Evolutionary conservation across 495 filamentous ascomycete species (phyloP).

Genomic region (Talaromyces wortmannii): DNA sequence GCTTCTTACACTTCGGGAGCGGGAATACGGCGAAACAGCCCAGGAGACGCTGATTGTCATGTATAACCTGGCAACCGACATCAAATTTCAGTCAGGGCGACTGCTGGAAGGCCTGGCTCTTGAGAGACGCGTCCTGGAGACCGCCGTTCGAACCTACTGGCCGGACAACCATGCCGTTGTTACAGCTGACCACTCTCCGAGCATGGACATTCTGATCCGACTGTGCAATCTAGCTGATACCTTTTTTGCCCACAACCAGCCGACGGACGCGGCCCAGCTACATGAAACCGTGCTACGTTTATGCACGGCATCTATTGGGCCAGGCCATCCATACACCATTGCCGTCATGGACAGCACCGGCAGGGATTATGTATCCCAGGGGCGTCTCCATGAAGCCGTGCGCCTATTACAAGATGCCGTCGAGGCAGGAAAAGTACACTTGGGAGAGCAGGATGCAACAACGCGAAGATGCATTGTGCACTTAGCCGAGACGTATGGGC

Average conservation of each 20-base stretch:
- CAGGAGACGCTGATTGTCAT: constrained; percentile 7
- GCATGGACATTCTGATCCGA: not conserved
- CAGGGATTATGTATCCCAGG: constrained; percentile 3
- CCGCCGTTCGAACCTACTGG: constrained; percentile 1
- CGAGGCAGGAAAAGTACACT: constrained; percentile 2
- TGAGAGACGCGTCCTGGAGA: not conserved
- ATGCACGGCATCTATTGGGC: constrained; percentile 4
- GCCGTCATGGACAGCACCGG: constrained; percentile 4
- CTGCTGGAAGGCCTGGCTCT: constrained; percentile 2
- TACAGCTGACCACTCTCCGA: constrained; percentile 1
- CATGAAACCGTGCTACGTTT: constrained; percentile 2
- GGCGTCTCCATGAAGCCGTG: constrained; percentile 4
- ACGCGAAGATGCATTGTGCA: constrained; percentile 1
- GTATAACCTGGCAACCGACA: not conserved
- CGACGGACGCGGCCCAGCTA: not conserved
- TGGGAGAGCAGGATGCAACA: constrained; percentile 6
- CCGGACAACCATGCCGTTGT: not conserved
- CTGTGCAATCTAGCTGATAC: not conserved
- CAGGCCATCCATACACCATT: constrained; percentile 5
- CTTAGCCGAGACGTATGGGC: constrained; percentile 3
- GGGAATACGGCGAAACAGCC: not conserved
- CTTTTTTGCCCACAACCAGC: constrained; percentile 1
- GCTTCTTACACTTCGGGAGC: not conserved
- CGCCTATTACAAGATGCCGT: constrained; percentile 7
- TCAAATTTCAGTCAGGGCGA: constrained; percentile 5